These are phyloP conservation scores for Blastobotrys capitulatus DNA, from an alignment of 1,139 yeast genomes.

Conservation along the genomic window DNA sequence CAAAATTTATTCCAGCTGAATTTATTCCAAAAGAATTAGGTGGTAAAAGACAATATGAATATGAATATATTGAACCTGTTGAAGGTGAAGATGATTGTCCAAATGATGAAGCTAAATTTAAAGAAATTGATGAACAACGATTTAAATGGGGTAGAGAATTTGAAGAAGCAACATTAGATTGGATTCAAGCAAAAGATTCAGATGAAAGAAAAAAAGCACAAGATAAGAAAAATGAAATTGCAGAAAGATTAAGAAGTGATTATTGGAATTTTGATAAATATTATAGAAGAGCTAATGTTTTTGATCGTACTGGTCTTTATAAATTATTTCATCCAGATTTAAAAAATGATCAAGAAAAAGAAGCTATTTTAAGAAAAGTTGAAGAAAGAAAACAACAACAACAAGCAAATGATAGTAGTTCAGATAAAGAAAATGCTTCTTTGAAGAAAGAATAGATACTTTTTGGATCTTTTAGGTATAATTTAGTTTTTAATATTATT, in stretches of 20 bases:
- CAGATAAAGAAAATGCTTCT: not conserved
- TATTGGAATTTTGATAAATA: constrained; percentile 66
- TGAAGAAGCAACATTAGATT: constrained; percentile 53
- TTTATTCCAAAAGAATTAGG: constrained; percentile 60
- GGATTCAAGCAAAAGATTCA: constrained; percentile 52
- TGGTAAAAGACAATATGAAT: constrained; percentile 55
- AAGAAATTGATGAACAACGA: constrained; percentile 43
- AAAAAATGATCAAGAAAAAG: not conserved
- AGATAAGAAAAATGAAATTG: constrained; percentile 45
- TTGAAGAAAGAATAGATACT: not conserved
- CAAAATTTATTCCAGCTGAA: constrained; percentile 47
- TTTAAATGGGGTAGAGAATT: constrained; percentile 43
- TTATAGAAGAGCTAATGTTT: constrained; percentile 59
- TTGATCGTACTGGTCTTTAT: constrained; percentile 53
- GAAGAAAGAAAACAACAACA: not conserved
- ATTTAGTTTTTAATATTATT: not conserved
- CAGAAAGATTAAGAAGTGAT: constrained; percentile 47
- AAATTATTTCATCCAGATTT: constrained; percentile 27
- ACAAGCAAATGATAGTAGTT: not conserved
- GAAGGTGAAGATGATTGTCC: constrained; percentile 42
- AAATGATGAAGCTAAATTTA: constrained; percentile 41
- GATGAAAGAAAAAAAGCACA: constrained; percentile 42
- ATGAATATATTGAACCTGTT: constrained; percentile 52
- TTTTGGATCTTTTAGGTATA: not conserved
- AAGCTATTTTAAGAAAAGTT: not conserved